Evolutionary conservation across 192 early-diverging fungal genomes (phyloP), one percentile per base, ranked within the genome.

Genomic region (Entomortierella beljakovae): DNA sequence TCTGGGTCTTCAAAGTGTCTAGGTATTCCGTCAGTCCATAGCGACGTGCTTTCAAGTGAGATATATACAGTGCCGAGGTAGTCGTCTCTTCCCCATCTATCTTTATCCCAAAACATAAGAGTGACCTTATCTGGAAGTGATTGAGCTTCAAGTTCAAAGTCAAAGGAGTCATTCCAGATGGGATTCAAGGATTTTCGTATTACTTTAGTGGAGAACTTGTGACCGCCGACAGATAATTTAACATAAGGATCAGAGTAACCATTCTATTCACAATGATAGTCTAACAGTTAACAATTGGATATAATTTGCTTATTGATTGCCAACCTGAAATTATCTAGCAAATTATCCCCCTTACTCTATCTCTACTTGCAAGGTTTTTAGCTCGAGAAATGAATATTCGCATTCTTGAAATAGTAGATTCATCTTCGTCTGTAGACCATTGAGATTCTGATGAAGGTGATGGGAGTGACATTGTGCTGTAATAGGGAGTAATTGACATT

Each of bases 81-180:
- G 46, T 89, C 88, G 7, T 86, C 83, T 23, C 61, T 51, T 8
- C 80, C 69, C 71, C 90, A 87, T 26, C 84, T 70, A 61, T 94
- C 91, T 61, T 91, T 91, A 69, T 94, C 90, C 89, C 90, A 92
- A 38, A 89, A 84, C 35, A 84, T 86, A 7, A 93, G 55, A 3
- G 71, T 74, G 67, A 86, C 81, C 48, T 72, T 49, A 6, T 62
- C 58, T 10, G 81, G 71, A 35, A 83, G 50, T 35, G 82, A 60
- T 46, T 79, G 57, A 32, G 77, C 54, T 29, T 83, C 53, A 33
- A 90, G 37, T 6, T 73, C 80, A 70, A 91, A 85, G 52, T 89
- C 88, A 66, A 90, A 89, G 42, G 76, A 55, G 1, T 71, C 83
- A 49, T 92, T 83, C 93, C 93, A 94, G 18, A 70, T 71, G 0